Percentiles rank a stretch among this genome's conserved stretches.
Evolutionary conservation across 257 asterid species (phyloP).

Genomic region (Ajuga chamaepitys): DNA sequence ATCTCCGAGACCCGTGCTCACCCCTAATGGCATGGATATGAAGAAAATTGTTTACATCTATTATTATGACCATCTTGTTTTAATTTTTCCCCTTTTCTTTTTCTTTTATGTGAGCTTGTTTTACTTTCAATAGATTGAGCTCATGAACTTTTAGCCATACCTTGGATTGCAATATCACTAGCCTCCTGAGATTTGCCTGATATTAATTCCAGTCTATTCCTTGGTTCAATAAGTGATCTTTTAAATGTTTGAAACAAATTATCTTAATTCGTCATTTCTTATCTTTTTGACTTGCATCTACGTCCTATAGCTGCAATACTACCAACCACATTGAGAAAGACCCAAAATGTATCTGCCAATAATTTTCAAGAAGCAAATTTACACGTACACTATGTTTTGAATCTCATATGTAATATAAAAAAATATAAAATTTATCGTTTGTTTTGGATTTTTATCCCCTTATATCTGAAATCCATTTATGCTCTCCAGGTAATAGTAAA

Average conservation of each 20-base stretch:
- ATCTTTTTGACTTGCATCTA: background rate
- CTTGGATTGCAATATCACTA: too few relatives aligned
- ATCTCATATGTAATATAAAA: background rate
- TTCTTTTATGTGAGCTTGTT: too few relatives aligned
- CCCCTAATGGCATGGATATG: too few relatives aligned
- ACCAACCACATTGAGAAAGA: background rate
- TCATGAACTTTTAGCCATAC: too few relatives aligned
- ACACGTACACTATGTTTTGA: background rate
- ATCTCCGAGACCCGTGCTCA: too few relatives aligned
- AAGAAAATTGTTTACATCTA: too few relatives aligned
- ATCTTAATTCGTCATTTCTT: background rate
- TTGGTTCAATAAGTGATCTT: background rate
- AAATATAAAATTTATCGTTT: background rate
- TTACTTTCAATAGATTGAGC: too few relatives aligned
- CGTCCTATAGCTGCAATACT: background rate
- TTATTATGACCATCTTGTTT: too few relatives aligned
- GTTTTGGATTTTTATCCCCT: background rate
- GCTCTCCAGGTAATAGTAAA: constrained; percentile 43
- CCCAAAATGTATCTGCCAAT: background rate
- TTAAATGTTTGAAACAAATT: background rate
- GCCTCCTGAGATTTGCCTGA: too few relatives aligned
- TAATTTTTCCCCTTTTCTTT: too few relatives aligned
- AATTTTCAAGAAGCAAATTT: background rate
- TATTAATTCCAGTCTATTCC: background rate
- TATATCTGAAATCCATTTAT: constrained; percentile 20